phyloP scores from a whole-genome alignment of 192 early-diverging fungal species.

The Rhizophlyctis rosea region DNA sequence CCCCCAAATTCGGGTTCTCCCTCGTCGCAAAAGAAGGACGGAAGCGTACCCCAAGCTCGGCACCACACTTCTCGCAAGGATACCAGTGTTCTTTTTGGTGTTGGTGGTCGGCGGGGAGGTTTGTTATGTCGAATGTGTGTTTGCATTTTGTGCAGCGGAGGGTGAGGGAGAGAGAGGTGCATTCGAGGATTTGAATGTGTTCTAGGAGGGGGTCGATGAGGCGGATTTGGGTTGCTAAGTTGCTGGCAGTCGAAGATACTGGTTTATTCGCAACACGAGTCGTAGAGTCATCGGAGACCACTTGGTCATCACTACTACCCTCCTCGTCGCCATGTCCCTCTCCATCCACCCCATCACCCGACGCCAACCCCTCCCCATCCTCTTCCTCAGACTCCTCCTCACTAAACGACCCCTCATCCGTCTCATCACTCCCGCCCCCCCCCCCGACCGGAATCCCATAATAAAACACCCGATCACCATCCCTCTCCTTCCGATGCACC shows the following conservation, averaged over 20 bases:
- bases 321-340: too few species aligned
- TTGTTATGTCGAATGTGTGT: slow-evolving; percentile 41
- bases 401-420: too few species aligned
- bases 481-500: too few species aligned
- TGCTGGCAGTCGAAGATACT: slow-evolving; percentile 14
- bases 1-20: slow-evolving; percentile 58
- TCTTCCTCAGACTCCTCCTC: slow-evolving; percentile 31
- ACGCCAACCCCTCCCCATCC: not conserved
- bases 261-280: slow-evolving; percentile 31
- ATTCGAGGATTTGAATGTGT: slow-evolving; percentile 67
- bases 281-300: slow-evolving; percentile 1
- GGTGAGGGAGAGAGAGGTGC: slow-evolving; percentile 57
- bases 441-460: too few species aligned
- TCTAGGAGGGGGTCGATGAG: slow-evolving; percentile 57
- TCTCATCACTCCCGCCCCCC: too few species aligned
- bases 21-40: slow-evolving; percentile 61
- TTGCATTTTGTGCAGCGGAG: slow-evolving; percentile 81
- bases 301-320: too few species aligned
- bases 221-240: slow-evolving; percentile 72
- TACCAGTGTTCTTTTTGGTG: not conserved
- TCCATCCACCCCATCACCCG: too few species aligned
- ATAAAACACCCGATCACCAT: too few species aligned
- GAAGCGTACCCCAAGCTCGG: slow-evolving; percentile 36
- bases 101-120: not conserved
- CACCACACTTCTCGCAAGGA: slow-evolving; percentile 1